Evolutionary conservation across 2,329 filamentous ascomycete genomes (phyloP).

Genomic region (Penicillium sp.): DNA sequence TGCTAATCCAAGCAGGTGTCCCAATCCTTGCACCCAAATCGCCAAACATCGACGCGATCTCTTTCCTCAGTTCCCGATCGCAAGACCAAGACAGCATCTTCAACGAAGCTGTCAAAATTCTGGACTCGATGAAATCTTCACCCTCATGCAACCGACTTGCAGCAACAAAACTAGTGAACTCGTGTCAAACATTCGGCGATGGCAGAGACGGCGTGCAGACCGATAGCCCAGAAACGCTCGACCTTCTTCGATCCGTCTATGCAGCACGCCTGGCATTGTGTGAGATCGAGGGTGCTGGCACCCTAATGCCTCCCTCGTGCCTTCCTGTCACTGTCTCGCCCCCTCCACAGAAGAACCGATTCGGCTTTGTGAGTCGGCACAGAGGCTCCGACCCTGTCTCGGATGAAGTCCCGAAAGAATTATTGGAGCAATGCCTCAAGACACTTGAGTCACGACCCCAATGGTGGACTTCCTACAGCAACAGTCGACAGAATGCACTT

Average conservation of each 20-base stretch:
- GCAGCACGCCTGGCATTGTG: conserved; percentile 64
- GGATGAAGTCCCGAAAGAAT: conserved; percentile 23
- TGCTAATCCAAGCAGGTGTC: conserved; percentile 1
- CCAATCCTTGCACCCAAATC: background rate
- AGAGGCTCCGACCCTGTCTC: conserved; percentile 18
- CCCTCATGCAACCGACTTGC: conserved; percentile 57
- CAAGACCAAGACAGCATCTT: conserved; percentile 39
- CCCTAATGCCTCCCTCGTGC: conserved; percentile 54
- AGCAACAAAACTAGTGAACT: conserved; percentile 52
- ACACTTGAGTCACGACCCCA: conserved; percentile 56
- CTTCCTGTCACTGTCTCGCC: conserved; percentile 47
- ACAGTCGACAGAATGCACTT: conserved; percentile 60
- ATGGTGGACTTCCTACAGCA: conserved; percentile 65
- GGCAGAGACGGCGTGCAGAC: conserved; percentile 25
- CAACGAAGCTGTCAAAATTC: conserved; percentile 43
- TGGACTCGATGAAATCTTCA: conserved; percentile 47
- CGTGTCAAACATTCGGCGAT: conserved; percentile 53
- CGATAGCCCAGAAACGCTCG: conserved; percentile 37
- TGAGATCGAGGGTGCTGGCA: conserved; percentile 57
- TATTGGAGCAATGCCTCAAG: conserved; percentile 53
- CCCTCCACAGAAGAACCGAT: conserved; percentile 31
- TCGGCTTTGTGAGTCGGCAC: conserved; percentile 23
- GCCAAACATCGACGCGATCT: conserved; percentile 27
- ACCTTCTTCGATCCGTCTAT: conserved; percentile 56
- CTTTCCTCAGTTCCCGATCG: conserved; percentile 26